Evolutionary conservation across 805 yeast genomes (phyloP), one percentile per base, ranked within the genome.

Genomic region (Yarrowia keelungensis): DNA sequence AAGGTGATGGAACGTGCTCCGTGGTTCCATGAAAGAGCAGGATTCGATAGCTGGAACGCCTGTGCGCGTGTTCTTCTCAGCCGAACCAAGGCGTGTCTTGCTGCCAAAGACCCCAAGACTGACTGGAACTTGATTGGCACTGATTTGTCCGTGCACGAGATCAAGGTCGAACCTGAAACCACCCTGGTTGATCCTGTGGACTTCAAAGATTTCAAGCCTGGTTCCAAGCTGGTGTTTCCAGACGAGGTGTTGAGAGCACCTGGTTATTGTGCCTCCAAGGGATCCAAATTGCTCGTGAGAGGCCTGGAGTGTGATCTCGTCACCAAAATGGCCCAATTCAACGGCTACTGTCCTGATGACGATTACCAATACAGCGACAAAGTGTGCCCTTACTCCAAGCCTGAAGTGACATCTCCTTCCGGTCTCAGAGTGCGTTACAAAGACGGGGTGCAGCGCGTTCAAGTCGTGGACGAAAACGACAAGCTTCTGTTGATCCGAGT

Each of bases 71-170:
- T 19, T 10, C 14, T 45, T 5, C 15, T 45, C 32, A 16, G 4
- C n/a, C 14, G 49, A 19, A 45, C 49, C 49, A 45, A 45, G 15
- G 32, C 26, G 32, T 19, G 49, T 45, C 49, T 45, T n/a, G 46
- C 46, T n/a, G 46, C 19, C 32, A 12, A 8, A 41, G 15, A 12
- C 16, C n/a, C 16, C 45, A 8, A 42, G 46, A n/a, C 46, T 15
- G 32, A 19, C 4, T 45, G 49, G 49, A 26, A 26, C 32, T 26
- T 26, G 32, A 26, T 26, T 26, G 32, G 32, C 32, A 26, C 32
- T 26, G 32, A 26, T 26, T 26, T 26, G 7, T 5, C 32, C 32
- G 32, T 26, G 32, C 32, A 26, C 32, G 7, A 26, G 32, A 26
- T 45, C 9, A 32, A 19, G 5, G 49, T 26, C 8, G 19, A 42